A percentile compares a stretch with the other conserved stretches of the same genome.
These are phyloP conservation scores for Irpex lacteus DNA, from an alignment of 1,284 basidiomycete genomes.

Conservation along the genomic window DNA sequence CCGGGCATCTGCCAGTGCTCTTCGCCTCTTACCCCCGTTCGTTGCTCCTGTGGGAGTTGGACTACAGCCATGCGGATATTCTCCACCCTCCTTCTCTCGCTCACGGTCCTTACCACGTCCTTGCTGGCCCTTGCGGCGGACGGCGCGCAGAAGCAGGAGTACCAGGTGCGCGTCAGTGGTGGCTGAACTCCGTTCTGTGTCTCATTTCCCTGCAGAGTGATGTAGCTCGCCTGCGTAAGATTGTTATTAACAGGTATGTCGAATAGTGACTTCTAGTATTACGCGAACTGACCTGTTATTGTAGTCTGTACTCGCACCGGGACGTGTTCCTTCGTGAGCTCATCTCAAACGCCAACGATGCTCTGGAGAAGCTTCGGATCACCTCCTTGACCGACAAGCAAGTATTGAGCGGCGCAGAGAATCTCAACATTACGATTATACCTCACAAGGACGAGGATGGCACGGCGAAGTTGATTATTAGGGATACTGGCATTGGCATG, in stretches of 20 bases:
- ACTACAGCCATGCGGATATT: slow-evolving; percentile 57
- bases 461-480: slow-evolving; percentile 69
- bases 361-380: slow-evolving; percentile 88
- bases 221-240: slow-evolving; percentile 85
- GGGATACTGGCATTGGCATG: slow-evolving; percentile 95
- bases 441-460: slow-evolving; percentile 68
- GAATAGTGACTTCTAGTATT: background rate
- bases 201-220: slow-evolving; percentile 62
- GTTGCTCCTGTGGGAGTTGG: background rate
- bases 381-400: slow-evolving; percentile 78
- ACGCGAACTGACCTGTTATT: background rate
- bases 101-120: slow-evolving; percentile 48
- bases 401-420: slow-evolving; percentile 65
- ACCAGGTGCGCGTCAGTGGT: slow-evolving; percentile 58
- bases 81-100: slow-evolving; percentile 47
- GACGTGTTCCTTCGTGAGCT: slow-evolving; percentile 94
- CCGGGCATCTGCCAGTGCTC: background rate
- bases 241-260: slow-evolving; percentile 83
- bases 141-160: slow-evolving; percentile 59
- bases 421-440: slow-evolving; percentile 86
- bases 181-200: background rate
- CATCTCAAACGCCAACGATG: slow-evolving; percentile 93
- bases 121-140: slow-evolving; percentile 46
- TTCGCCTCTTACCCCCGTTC: background rate
- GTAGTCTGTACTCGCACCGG: slow-evolving; percentile 64